Base-by-base conservation (phyloP, 371 early-diverging fungal species). In the Circinella minor region DNA sequence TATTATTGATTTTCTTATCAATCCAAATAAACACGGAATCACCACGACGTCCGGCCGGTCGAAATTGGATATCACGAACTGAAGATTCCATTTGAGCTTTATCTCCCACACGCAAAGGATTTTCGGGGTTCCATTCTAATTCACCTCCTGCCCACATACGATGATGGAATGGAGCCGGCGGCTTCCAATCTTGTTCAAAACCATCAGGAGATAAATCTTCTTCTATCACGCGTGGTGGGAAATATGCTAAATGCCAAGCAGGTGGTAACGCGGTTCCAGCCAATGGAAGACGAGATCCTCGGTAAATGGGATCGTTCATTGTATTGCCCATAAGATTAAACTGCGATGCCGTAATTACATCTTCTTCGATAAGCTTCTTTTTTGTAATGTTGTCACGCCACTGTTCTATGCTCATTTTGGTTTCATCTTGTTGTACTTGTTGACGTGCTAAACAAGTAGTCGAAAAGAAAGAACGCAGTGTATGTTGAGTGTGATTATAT, bases 71-170 rank as follows among this genome's bases (percentile, higher is more conserved):
- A 14, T 81, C 74, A 11, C 83, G 81, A 60, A 90, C 73, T 15
- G 71, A 71, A 9, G 89, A 84, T 55, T 70, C 80, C 85, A 90
- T 85, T 54, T 62, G 63, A 43, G 86, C 88, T 3, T 74, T 65
- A 55, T 91, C 84, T 13, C 92, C 92, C 34, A 91, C 85, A 3
- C 84, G 72, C 49, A 94, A 76, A 8, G 86, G 87, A 67, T 93
- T 93, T 4, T 70, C 69, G 10, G 78, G 73, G 55, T 81, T 82
- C 79, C 86, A 91, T 61, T 84, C 80, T 10, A 94, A 80, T 27
- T 82, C 81, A 7, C 93, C 95, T 39, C 94, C 93, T 5, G 92
- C 95, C 95, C 94, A 95, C 86, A 94, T 90, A 15, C 95, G 88
- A 61, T 86, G 86, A 47, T 75, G 55, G 63, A 87, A 94, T 5